These are phyloP conservation scores for Annulohypoxylon stygium DNA, from an alignment of 495 filamentous ascomycete genomes.

Conservation along the genomic window DNA sequence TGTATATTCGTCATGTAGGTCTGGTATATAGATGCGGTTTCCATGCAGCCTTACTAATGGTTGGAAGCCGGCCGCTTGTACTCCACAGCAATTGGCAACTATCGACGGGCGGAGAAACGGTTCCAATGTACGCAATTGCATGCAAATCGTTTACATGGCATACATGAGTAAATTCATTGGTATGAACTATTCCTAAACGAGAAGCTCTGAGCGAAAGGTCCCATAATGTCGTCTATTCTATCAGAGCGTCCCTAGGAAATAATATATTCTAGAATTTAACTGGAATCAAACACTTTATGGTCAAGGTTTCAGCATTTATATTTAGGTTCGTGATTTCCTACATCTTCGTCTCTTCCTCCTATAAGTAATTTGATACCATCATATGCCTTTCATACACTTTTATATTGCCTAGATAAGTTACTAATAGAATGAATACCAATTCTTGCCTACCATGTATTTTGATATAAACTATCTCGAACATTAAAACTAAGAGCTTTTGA, in stretches of 20 bases:
- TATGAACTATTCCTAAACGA: constrained; percentile 3
- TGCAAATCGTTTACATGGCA: neutral
- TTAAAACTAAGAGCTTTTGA: neutral
- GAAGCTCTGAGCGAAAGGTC: neutral
- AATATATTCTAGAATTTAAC: neutral
- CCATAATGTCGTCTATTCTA: too few species aligned
- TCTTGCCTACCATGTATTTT: too few species aligned
- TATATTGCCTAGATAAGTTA: too few species aligned
- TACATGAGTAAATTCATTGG: neutral
- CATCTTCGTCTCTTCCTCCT: too few species aligned
- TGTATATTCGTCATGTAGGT: too few species aligned
- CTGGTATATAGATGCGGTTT: neutral
- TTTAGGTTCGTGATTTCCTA: neutral
- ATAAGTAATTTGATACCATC: too few species aligned
- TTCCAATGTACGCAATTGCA: constrained; percentile 4
- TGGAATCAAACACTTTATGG: neutral
- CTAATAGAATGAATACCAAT: too few species aligned
- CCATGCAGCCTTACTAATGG: neutral
- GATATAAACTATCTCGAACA: too few species aligned
- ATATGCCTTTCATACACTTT: too few species aligned
- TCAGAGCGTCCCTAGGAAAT: neutral
- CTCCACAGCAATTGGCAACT: constrained; percentile 9
- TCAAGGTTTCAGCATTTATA: neutral
- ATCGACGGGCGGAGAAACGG: constrained; percentile 5
- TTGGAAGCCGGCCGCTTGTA: neutral